Conservation (phyloP, 2,329 filamentous ascomycete species). For the Zymoseptoria ardabiliae region DNA sequence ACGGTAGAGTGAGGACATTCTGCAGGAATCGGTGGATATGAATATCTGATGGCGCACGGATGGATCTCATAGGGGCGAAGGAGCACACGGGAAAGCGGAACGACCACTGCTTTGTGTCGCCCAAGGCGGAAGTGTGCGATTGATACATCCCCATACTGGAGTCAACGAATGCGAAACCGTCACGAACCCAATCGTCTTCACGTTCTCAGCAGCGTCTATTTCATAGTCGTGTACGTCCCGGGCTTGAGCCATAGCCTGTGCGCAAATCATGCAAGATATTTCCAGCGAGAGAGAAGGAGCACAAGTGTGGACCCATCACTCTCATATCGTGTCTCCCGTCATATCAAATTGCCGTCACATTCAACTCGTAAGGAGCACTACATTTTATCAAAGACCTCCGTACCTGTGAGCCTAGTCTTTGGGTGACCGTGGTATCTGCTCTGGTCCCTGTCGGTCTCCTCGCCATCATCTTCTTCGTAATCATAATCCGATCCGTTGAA, state of each 20-base stretch:
- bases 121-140: neutral
- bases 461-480: slow-evolving; percentile 17
- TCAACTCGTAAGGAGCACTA: slow-evolving; percentile 7
- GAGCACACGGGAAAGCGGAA: neutral
- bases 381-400: slow-evolving; percentile 34
- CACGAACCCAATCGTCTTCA: neutral
- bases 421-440: slow-evolving; percentile 23
- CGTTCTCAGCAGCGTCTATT: neutral
- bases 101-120: neutral
- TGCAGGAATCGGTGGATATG: neutral
- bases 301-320: neutral
- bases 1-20: neutral
- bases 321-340: neutral
- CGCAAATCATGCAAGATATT: neutral
- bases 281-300: neutral
- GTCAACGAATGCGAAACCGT: neutral
- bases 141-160: neutral
- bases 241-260: neutral
- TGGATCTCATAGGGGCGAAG: neutral
- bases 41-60: neutral
- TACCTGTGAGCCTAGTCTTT: slow-evolving; percentile 23
- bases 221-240: neutral
- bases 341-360: neutral
- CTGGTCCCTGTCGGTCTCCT: slow-evolving; percentile 17
- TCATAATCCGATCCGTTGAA: slow-evolving; percentile 15